Evolutionary conservation across 768 basidiomycete species (phyloP).

Genomic region (Pholiota microspora): DNA sequence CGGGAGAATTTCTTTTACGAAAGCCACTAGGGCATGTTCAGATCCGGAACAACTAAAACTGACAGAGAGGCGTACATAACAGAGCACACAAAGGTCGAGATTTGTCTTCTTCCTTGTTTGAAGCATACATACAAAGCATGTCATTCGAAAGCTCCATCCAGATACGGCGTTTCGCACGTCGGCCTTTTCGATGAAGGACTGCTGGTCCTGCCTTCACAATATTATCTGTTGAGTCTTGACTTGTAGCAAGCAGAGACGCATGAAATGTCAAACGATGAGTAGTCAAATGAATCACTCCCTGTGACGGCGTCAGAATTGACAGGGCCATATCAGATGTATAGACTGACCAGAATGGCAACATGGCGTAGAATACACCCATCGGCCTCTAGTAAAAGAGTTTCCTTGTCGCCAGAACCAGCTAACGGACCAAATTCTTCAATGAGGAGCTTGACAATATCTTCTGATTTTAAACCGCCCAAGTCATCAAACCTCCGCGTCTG

Average conservation of each 20-base stretch:
- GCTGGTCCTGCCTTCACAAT: constrained; percentile 51
- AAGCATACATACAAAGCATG: constrained; percentile 56
- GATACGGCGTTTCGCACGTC: constrained; percentile 44
- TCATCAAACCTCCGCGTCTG: constrained; percentile 22
- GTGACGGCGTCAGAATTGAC: background rate
- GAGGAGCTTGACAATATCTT: constrained; percentile 49
- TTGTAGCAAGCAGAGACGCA: constrained; percentile 51
- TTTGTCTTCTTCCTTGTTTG: constrained; percentile 51
- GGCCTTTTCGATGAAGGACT: constrained; percentile 42
- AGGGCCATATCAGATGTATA: background rate
- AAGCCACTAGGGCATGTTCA: constrained; percentile 37
- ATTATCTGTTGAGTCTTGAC: constrained; percentile 30
- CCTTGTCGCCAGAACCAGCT: constrained; percentile 38
- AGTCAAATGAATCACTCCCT: constrained; percentile 64
- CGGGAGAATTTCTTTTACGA: constrained; percentile 42
- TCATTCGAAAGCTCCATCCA: constrained; percentile 65
- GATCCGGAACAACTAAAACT: background rate
- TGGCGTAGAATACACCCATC: constrained; percentile 51
- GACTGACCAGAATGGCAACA: constrained; percentile 44
- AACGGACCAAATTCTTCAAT: constrained; percentile 57
- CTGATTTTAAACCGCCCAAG: constrained; percentile 36
- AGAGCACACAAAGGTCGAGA: constrained; percentile 53
- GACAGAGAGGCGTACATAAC: constrained; percentile 37
- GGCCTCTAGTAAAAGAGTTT: constrained; percentile 50
- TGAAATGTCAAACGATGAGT: constrained; percentile 67